phyloP scores from a whole-genome alignment of 805 yeast species.

The Helenozyma rhizophorensis region DNA sequence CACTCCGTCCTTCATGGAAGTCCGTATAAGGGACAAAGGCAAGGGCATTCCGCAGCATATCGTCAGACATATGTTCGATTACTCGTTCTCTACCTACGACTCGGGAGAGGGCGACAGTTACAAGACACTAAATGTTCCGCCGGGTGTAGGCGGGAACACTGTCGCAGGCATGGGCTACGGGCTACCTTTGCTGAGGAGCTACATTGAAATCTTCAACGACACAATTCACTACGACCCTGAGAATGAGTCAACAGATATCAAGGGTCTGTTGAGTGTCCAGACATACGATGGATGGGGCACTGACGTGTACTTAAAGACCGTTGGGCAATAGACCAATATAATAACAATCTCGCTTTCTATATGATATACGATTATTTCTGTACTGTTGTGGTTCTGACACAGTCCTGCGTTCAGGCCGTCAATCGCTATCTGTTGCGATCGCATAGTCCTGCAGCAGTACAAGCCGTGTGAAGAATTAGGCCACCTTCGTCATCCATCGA shows the following conservation, averaged over 20 bases:
- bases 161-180: conserved; percentile 98
- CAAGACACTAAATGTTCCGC: conserved; percentile 62
- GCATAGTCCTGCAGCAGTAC: too few relatives aligned
- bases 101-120: conserved; percentile 53
- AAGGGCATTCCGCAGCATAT: conserved; percentile 76
- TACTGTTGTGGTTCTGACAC: too few relatives aligned
- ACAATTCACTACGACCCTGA: conserved; percentile 15
- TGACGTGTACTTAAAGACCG: conserved; percentile 59
- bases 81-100: conserved; percentile 79
- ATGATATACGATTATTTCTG: too few relatives aligned
- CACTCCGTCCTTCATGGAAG: conserved; percentile 46
- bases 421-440: too few relatives aligned
- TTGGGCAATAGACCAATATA: conserved; percentile 25
- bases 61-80: conserved; percentile 70
- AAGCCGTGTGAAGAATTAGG: too few relatives aligned
- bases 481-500: too few relatives aligned
- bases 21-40: conserved; percentile 81
- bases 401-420: too few relatives aligned
- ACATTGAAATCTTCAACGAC: conserved; percentile 39
- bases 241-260: conserved; percentile 13
- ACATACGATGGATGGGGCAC: conserved; percentile 77
- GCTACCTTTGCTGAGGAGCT: conserved; percentile 65
- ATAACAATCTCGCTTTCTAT: too few relatives aligned
- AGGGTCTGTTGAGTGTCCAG: conserved; percentile 57
- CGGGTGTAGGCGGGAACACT: conserved; percentile 63